Base-by-base conservation (phyloP, 2,329 filamentous ascomycete species). In the Diaporthe citri region DNA sequence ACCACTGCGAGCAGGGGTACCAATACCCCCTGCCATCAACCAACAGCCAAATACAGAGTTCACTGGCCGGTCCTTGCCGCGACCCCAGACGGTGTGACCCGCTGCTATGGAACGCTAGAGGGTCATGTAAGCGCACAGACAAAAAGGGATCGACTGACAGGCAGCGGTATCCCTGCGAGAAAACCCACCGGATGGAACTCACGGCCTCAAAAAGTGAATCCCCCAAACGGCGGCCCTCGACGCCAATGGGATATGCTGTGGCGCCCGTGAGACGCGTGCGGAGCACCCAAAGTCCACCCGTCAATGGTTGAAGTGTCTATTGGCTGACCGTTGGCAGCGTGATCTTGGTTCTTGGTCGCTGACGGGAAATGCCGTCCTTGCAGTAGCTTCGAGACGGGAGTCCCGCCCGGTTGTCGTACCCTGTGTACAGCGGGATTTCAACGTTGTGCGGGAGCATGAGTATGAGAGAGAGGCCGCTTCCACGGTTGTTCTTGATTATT, bases 81-180 rank as follows among this genome's bases (percentile, higher is more conserved):
- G 20, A 69, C n/a, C 51, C 71, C 60, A 15, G 60, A 39, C 31
- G 9, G 51, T 64, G 36, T n/a, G 74, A 66, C 74, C 74, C 74
- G 55, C 52, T 57, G 51, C 36, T 41, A 48, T 43, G 71, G 74
- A 12, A 71, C 74, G 46, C 60, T 64, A 43, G 36, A 52, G 46
- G 41, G 22, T 34, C 34, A 43, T 51, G 34, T 55, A 55, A 72
- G 57, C 57, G 57, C 70, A 72, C 57, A 43, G 70, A 59, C 46
- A 55, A 4, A 4, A 20, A 13, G 25, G 28, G 6, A 28, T 36
- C 28, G 12, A 20, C 17, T 72, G 71, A 64, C 57, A 72, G 57
- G 46, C 71, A 64, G 57, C 71, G 71, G 51, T 72, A 72, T 34
- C 71, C 71, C 70, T 72, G 71, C 57, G 13, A 64, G 6, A 3